Evolutionary conservation across 2,329 filamentous ascomycete species (phyloP), one percentile per base, ranked within the genome.

Genomic region (Diaporthe capsici): DNA sequence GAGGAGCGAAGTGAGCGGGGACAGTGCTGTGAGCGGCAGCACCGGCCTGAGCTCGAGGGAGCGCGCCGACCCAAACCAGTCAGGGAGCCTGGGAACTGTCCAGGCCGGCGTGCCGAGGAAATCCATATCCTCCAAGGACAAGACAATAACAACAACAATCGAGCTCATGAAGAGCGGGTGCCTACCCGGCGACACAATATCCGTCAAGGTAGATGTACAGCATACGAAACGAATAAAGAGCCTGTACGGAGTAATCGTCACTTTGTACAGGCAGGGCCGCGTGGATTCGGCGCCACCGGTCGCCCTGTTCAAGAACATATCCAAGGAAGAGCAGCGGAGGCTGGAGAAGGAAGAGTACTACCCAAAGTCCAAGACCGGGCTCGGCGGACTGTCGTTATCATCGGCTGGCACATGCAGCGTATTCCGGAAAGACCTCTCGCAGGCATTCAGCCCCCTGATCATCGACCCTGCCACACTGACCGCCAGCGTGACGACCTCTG

Each of bases 341-440:
- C 85, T 91, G 22, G 92, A 95, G 76, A 94, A 93, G 80, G 94
- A 96, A 79, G 95, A 98, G 76, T 94, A 94, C 80, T 97, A 96
- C 81, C 95, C 96, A 6, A 94, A 93, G 80, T 98, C 95, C 2
- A 92, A 94, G 76, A 97, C 95, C 0, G 96, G 95, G 0, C 89
- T 98, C 10, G 94, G 94, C 22, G 96, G 96, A 0, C 87, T 98
- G 39, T 97, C 96, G 1, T 88, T 98, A 55, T 95, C 94, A 1
- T 97, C 95, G 1, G 94, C 94, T 9, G 93, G 95, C 51, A 96
- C 95, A 2, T 96, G 92, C 82, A 97, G 96, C 83, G 90, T 97
- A n/a, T 98, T 98, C 82, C 93, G 97, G 72, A 98, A 98, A 83
- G 97, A 99, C 82, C 87, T 99, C 4, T 93, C 94, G 6, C 97